Evolutionary conservation across 257 asterid species (phyloP).

Genomic region (Nicotiana tabacum): DNA sequence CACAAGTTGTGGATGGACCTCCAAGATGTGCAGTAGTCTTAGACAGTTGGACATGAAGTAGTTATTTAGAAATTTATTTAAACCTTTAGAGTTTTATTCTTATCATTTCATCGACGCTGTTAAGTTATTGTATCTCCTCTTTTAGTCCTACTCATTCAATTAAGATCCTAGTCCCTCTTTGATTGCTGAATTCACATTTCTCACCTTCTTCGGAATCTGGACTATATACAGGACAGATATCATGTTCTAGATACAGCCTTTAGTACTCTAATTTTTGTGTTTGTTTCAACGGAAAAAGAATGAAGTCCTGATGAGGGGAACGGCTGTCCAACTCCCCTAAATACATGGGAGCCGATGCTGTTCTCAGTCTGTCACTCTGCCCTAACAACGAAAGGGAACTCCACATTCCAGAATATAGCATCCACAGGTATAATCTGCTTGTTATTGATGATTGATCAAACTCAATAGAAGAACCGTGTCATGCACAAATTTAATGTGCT

Average conservation of each 20-base stretch:
- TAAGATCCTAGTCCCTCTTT: background rate
- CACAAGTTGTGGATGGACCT: slow-evolving; percentile 18
- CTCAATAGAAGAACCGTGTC: too few species aligned
- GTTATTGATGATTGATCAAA: too few species aligned
- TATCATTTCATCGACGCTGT: background rate
- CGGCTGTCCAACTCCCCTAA: too few species aligned
- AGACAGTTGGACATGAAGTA: slow-evolving; percentile 13
- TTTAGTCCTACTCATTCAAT: background rate
- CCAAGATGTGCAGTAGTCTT: slow-evolving; percentile 21
- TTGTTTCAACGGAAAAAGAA: too few species aligned
- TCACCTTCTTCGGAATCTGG: background rate
- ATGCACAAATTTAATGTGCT: too few species aligned
- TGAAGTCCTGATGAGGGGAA: too few species aligned
- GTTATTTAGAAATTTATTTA: slow-evolving; percentile 18
- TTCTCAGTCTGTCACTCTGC: too few species aligned
- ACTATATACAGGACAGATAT: background rate
- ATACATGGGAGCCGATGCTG: too few species aligned
- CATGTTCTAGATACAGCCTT: background rate
- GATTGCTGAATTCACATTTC: background rate
- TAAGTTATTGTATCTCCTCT: background rate
- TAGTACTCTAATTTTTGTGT: too few species aligned
- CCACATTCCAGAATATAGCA: too few species aligned
- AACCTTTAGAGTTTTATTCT: slow-evolving; percentile 14
- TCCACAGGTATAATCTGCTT: too few species aligned
- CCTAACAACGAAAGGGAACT: too few species aligned